Evolutionary conservation across 1,284 basidiomycete genomes (phyloP).

Genomic region (Ceratobasidium sp.): DNA sequence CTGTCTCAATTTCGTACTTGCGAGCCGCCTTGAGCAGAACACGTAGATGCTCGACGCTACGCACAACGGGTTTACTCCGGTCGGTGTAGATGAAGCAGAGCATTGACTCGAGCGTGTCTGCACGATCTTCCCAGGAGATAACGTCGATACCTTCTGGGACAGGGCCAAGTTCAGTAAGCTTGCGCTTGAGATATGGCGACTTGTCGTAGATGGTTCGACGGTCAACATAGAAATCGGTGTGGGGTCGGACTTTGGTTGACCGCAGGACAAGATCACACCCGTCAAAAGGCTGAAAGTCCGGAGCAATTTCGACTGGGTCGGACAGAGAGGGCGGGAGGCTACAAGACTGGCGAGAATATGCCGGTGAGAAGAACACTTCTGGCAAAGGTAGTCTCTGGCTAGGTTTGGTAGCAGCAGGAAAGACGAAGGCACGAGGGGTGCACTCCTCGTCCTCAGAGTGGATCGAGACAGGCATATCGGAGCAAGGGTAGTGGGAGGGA

Average conservation of each 20-base stretch:
- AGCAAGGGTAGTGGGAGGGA: background rate
- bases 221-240: slow-evolving; percentile 39
- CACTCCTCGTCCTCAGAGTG: slow-evolving; percentile 6
- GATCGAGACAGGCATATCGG: slow-evolving; percentile 19
- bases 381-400: background rate
- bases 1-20: slow-evolving; percentile 33
- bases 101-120: slow-evolving; percentile 35
- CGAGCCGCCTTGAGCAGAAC: slow-evolving; percentile 20
- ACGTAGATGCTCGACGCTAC: slow-evolving; percentile 18
- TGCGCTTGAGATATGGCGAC: slow-evolving; percentile 32
- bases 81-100: slow-evolving; percentile 38
- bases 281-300: slow-evolving; percentile 20
- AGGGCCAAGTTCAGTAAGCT: slow-evolving; percentile 25
- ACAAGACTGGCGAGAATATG: background rate
- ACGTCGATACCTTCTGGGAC: slow-evolving; percentile 15
- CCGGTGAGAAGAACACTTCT: background rate
- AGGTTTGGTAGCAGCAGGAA: background rate
- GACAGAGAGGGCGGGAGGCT: slow-evolving; percentile 3
- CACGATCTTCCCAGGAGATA: slow-evolving; percentile 34
- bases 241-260: slow-evolving; percentile 19
- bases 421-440: background rate
- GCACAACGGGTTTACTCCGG: slow-evolving; percentile 27
- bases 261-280: slow-evolving; percentile 34
- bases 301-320: slow-evolving; percentile 14
- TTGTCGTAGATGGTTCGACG: slow-evolving; percentile 27